phyloP scores from a whole-genome alignment of 2,329 filamentous ascomycete species.

The Alternaria gansuensis region DNA sequence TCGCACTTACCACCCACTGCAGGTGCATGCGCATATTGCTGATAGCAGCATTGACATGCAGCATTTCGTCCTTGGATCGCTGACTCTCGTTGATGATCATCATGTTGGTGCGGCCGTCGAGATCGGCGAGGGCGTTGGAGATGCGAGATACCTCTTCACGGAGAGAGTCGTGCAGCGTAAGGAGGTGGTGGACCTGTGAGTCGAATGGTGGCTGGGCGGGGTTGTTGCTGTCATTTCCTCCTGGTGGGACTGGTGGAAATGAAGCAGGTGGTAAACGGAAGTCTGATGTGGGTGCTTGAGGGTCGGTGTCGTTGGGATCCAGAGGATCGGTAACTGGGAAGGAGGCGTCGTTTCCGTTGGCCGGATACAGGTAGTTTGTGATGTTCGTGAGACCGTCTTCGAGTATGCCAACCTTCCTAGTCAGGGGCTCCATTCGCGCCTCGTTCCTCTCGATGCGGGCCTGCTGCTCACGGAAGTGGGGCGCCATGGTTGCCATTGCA shows the following conservation, averaged over 20 bases:
- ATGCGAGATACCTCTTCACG: slow-evolving; percentile 67
- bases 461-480: slow-evolving; percentile 56
- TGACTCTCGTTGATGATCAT: slow-evolving; percentile 70
- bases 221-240: slow-evolving; percentile 31
- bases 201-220: slow-evolving; percentile 53
- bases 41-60: slow-evolving; percentile 68
- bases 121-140: slow-evolving; percentile 63
- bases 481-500: slow-evolving; percentile 58
- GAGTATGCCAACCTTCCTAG: slow-evolving; percentile 56
- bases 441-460: slow-evolving; percentile 57
- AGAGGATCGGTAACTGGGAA: slow-evolving; percentile 47
- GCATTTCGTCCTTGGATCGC: slow-evolving; percentile 68
- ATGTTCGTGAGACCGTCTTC: slow-evolving; percentile 57
- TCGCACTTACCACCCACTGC: slow-evolving; percentile 68
- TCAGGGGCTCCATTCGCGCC: slow-evolving; percentile 54
- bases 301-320: slow-evolving; percentile 44
- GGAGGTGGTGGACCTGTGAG: slow-evolving; percentile 64
- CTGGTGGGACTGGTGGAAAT: slow-evolving; percentile 43
- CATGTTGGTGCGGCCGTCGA: slow-evolving; percentile 69
- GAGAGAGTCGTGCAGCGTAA: slow-evolving; percentile 68
- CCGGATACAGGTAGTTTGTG: slow-evolving; percentile 54
- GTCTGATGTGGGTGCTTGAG: slow-evolving; percentile 50
- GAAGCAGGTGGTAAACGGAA: slow-evolving; percentile 48
- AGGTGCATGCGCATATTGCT: slow-evolving; percentile 68
- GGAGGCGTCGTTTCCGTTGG: slow-evolving; percentile 44